Base-by-base conservation (phyloP, 345 rosid genomes). In the Salix dunnii region DNA sequence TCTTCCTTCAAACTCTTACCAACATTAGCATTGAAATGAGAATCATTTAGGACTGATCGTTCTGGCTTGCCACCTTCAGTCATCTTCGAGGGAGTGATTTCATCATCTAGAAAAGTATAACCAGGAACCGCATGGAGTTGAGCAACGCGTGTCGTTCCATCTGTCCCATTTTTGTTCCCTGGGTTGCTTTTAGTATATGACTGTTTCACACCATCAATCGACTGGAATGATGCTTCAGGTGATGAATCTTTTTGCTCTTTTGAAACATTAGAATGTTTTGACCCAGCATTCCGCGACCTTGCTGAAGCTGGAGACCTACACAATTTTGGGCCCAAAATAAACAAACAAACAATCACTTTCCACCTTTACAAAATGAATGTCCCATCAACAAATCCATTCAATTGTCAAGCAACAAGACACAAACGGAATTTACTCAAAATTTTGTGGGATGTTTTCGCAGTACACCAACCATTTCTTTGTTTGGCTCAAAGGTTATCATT, bases 101-200 rank as follows among this genome's bases (percentile, higher is more conserved):
- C 95, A 79, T 89, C 87, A 58, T 87, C 74, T 77, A 86, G 46
- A 76, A 76, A 64, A 79, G 86, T 79, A 78, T 81, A 85, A 58
- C 88, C 90, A 7, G 91, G 86, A 70, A 85, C 80, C 40, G 80
- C 86, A 70, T 78, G 86, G 60, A 86, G 83, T 85, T 89, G 85
- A 79, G 86, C 89, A 66, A 80, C 65, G 28, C 80, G 89, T 31
- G 77, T 79, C 40, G 72, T 76, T 77, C 88, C 90, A 84, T 77
- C 82, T 36, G 75, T 28, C 84, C 82, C 88, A 46, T 72, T 88
- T 79, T 83, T 83, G 82, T 80, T 76, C n/a, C 79, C 86, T 7
- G 74, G 79, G 38, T 51, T 73, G 18, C 82, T 79, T 79, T 84
- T 89, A 65, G 84, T 73, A 77, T 85, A 79, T 10, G 85, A 88